These are phyloP conservation scores for Solanum paucissectum DNA, from an alignment of 257 asterid genomes.

Conservation along the genomic window DNA sequence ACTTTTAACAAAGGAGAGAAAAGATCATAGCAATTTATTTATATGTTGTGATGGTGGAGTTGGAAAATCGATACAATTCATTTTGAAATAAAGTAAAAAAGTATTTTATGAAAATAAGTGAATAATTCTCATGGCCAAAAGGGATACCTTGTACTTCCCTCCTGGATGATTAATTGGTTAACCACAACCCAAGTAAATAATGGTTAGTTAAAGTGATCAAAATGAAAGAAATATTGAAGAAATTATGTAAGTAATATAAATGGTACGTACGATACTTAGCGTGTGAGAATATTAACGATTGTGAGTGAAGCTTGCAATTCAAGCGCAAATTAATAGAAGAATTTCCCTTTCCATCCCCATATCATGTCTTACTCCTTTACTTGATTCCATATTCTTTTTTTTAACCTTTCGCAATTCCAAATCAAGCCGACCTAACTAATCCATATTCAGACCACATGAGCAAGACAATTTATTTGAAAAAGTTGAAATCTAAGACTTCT, in stretches of 20 bases:
- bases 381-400: background rate
- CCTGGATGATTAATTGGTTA: background rate
- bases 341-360: background rate
- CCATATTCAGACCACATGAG: background rate
- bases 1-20: background rate
- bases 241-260: background rate
- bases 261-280: background rate
- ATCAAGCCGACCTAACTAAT: too few species aligned
- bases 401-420: background rate
- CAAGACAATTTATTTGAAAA: background rate
- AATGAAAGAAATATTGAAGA: background rate
- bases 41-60: background rate
- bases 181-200: background rate
- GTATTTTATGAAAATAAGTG: too few species aligned
- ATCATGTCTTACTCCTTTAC: background rate
- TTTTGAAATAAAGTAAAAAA: too few species aligned
- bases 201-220: background rate
- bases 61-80: background rate
- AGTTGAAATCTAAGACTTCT: background rate
- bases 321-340: background rate
- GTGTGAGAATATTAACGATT: background rate
- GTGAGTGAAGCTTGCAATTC: background rate
- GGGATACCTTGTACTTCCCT: background rate
- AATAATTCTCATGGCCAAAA: background rate
- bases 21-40: background rate